Evolutionary conservation across 2,329 filamentous ascomycete species (phyloP).

Genomic region (Fusarium denticulatum): DNA sequence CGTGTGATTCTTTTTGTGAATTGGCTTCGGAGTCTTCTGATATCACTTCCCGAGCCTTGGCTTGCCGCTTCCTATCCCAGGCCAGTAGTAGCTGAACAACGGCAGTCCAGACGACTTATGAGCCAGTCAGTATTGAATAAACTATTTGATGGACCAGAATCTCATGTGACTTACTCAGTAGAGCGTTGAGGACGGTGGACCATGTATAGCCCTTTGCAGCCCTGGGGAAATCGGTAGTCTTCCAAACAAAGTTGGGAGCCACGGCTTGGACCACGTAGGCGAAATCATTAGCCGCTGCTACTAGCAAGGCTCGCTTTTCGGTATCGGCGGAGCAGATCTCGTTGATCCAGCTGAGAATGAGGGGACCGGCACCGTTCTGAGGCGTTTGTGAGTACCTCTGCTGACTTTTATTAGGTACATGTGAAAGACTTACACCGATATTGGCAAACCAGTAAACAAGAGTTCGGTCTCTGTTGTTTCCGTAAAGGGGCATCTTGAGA

Average conservation of each 20-base stretch:
- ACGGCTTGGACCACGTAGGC: constrained; percentile 35
- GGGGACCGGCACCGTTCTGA: constrained; percentile 26
- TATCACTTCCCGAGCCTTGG: not conserved
- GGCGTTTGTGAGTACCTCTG: not conserved
- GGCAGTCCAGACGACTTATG: not conserved
- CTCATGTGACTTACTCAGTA: not conserved
- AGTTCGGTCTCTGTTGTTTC: constrained; percentile 13
- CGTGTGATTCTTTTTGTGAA: not conserved
- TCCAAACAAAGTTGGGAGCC: constrained; percentile 7
- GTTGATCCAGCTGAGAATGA: constrained; percentile 39
- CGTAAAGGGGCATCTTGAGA: constrained; percentile 30
- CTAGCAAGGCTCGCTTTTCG: constrained; percentile 33
- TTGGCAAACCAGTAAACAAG: constrained; percentile 36
- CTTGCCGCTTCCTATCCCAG: not conserved
- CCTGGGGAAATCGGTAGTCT: not conserved
- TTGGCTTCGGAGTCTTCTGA: not conserved
- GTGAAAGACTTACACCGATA: constrained; percentile 35
- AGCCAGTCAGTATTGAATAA: not conserved
- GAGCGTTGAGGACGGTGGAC: not conserved
- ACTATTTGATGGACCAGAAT: accelerated
- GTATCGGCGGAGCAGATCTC: constrained; percentile 36
- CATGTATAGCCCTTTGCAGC: not conserved
- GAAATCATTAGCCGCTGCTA: constrained; percentile 16
- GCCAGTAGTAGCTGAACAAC: not conserved
- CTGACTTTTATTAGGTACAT: too few relatives aligned